These are phyloP conservation scores for Epichloe aotearoae DNA, from an alignment of 2,329 filamentous ascomycete genomes.

Conservation along the genomic window DNA sequence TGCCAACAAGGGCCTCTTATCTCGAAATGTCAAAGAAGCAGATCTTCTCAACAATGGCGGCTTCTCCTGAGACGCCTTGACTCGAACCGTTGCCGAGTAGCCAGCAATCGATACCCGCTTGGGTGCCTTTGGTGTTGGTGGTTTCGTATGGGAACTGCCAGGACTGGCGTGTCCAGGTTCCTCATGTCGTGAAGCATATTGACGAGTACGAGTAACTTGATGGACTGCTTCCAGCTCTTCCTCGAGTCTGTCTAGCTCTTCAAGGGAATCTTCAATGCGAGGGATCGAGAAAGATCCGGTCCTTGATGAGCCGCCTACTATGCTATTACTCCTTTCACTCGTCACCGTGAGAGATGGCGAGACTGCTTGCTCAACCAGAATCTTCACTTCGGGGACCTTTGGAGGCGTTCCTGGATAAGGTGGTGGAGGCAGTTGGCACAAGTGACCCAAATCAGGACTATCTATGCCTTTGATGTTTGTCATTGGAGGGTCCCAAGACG, in stretches of 20 bases:
- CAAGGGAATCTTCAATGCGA: slow-evolving; percentile 51
- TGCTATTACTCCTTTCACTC: slow-evolving; percentile 20
- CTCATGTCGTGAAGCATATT: slow-evolving; percentile 14
- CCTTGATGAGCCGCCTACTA: slow-evolving; percentile 20
- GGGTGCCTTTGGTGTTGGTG: slow-evolving; percentile 1
- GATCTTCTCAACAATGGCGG: slow-evolving; percentile 29
- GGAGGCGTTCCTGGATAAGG: slow-evolving; percentile 13
- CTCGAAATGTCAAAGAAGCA: slow-evolving; percentile 25
- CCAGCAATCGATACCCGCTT: slow-evolving; percentile 20
- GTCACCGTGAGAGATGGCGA: slow-evolving; percentile 20
- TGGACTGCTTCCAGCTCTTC: slow-evolving; percentile 45
- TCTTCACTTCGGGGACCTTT: slow-evolving; percentile 18
- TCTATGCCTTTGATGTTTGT: slow-evolving; percentile 7
- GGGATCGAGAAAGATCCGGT: slow-evolving; percentile 23
- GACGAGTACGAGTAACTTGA: slow-evolving; percentile 23
- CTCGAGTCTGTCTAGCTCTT: slow-evolving; percentile 47
- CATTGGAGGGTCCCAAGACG: slow-evolving; percentile 9
- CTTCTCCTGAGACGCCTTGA: slow-evolving; percentile 25
- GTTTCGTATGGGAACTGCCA: slow-evolving; percentile 8
- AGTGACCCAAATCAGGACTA: slow-evolving; percentile 3
- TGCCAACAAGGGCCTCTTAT: slow-evolving; percentile 10
- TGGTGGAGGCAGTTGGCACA: slow-evolving; percentile 8
- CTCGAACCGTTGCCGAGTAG: slow-evolving; percentile 26
- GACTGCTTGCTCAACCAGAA: slow-evolving; percentile 18
- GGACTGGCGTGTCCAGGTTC: neutral